Evolutionary conservation across 371 early-diverging fungal genomes (phyloP).

Genomic region (Lichtheimia ornata): DNA sequence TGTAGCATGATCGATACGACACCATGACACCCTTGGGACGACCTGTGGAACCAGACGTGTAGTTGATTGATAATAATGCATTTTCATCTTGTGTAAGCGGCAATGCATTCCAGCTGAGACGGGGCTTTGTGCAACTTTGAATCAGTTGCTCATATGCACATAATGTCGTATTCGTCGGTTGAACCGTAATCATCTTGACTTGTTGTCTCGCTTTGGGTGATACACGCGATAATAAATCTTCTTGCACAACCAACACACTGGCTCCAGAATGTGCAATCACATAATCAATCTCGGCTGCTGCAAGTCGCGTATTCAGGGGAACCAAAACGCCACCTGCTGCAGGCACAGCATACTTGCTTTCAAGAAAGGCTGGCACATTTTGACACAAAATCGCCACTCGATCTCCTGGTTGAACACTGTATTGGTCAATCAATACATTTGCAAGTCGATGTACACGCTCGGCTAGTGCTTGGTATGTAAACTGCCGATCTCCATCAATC

Average conservation of each 20-base stretch:
- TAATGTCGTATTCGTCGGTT: constrained; percentile 12
- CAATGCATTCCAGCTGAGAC: constrained; percentile 48
- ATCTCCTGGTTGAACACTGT: constrained; percentile 30
- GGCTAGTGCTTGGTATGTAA: constrained; percentile 43
- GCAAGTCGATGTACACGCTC: constrained; percentile 47
- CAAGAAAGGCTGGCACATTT: constrained; percentile 62
- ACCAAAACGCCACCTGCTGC: constrained; percentile 61
- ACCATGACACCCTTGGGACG: constrained; percentile 59
- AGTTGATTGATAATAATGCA: constrained; percentile 58
- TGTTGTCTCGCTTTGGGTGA: constrained; percentile 9
- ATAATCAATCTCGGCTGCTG: constrained; percentile 62
- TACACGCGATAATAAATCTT: constrained; percentile 32
- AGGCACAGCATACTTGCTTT: constrained; percentile 68
- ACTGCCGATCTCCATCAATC: constrained; percentile 36
- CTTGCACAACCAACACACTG: constrained; percentile 56
- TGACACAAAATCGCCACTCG: constrained; percentile 64
- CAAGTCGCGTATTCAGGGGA: constrained; percentile 67
- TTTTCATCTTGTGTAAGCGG: constrained; percentile 53
- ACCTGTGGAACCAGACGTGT: constrained; percentile 70
- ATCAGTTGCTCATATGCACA: constrained; percentile 52
- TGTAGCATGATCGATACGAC: constrained; percentile 51
- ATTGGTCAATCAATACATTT: constrained; percentile 33
- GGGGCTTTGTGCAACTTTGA: constrained; percentile 19
- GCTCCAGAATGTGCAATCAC: constrained; percentile 60
- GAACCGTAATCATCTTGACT: constrained; percentile 22